Evolutionary conservation across 768 basidiomycete species (phyloP).

Genomic region (Xerocomellus dryophilus): DNA sequence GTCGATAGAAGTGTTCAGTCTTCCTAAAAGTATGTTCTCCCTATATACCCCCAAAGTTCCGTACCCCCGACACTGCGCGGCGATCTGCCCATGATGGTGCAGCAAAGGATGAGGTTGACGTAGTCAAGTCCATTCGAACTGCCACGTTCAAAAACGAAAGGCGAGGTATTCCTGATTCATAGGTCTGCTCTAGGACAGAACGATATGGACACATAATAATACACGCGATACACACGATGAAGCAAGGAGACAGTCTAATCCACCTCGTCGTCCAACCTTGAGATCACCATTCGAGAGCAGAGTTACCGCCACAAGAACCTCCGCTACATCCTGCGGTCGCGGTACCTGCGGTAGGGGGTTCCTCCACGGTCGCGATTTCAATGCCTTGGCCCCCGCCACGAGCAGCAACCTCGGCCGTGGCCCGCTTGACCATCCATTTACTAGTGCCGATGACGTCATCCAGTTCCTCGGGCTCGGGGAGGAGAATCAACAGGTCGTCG

Average conservation of each 20-base stretch:
- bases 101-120: too few species aligned
- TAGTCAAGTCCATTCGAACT: too few species aligned
- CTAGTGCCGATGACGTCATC: slow-evolving; percentile 61
- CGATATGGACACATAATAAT: neutral
- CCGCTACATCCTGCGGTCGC: neutral
- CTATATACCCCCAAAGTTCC: too few species aligned
- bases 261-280: neutral
- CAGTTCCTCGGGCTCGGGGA: slow-evolving; percentile 50
- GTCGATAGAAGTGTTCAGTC: too few species aligned
- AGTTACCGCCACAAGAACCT: neutral
- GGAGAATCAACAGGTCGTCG: slow-evolving; percentile 46
- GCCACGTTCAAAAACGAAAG: too few species aligned
- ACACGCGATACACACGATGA: neutral
- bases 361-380: slow-evolving; percentile 35
- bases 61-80: too few species aligned
- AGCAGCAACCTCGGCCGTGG: slow-evolving; percentile 40
- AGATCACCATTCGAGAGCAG: slow-evolving; percentile 4
- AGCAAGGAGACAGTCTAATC: too few species aligned
- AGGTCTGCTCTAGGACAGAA: neutral
- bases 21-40: too few species aligned
- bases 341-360: neutral
- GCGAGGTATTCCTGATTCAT: too few species aligned
- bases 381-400: slow-evolving; percentile 29
- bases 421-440: slow-evolving; percentile 61
- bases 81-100: too few species aligned